Conservation (phyloP, 176 grass and related monocot genomes). For the Tillandsia leiboldiana region DNA sequence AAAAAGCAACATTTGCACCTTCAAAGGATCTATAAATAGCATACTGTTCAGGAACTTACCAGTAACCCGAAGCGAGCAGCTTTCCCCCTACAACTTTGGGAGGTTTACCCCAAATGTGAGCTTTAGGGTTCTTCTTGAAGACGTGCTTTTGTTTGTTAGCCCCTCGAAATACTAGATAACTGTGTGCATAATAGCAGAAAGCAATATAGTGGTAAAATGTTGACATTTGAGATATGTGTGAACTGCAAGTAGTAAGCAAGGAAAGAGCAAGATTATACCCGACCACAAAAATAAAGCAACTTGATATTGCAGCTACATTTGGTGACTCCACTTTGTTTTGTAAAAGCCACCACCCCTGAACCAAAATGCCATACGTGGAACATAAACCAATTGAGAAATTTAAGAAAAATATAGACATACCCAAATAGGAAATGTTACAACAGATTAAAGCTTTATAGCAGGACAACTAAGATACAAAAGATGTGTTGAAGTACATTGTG, state of each 20-base stretch:
- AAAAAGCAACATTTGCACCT: not conserved
- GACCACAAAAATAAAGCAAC: constrained; percentile 62
- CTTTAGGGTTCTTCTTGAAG: constrained; percentile 92
- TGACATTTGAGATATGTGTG: constrained; percentile 8
- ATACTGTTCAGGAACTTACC: constrained; percentile 33
- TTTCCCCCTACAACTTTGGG: constrained; percentile 87
- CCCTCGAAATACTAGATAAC: constrained; percentile 84
- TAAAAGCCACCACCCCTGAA: constrained; percentile 95
- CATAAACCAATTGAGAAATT: not conserved
- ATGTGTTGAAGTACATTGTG: not conserved
- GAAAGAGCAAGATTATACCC: constrained; percentile 36
- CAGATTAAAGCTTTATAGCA: not conserved
- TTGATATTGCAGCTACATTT: constrained; percentile 37
- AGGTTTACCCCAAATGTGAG: constrained; percentile 81
- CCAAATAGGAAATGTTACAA: not conserved
- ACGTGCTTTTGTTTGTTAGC: constrained; percentile 95
- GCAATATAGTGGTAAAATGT: constrained; percentile 3
- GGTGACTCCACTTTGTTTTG: constrained; percentile 63
- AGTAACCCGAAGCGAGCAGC: constrained; percentile 85
- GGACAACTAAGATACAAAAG: not conserved
- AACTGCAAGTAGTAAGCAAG: constrained; percentile 1
- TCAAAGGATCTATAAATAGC: not conserved
- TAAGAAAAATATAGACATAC: not conserved
- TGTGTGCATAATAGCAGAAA: constrained; percentile 25
- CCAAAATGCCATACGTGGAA: constrained; percentile 6